phyloP scores from a whole-genome alignment of 2,329 filamentous ascomycete species.

The Epichloe gansuensis region DNA sequence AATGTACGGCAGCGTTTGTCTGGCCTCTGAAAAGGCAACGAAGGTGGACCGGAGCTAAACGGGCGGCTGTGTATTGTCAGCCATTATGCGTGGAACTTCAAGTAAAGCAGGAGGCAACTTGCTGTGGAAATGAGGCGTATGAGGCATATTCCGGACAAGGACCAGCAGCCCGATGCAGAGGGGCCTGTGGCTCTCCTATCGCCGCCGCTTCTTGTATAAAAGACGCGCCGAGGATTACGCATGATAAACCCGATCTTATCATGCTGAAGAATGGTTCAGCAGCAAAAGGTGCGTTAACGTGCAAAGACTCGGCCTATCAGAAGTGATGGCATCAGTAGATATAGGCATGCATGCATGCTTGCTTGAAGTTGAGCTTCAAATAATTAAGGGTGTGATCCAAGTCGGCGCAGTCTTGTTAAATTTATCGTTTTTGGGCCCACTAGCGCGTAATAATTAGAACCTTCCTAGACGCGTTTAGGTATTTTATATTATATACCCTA shows the following conservation, averaged over 20 bases:
- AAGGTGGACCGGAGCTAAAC: constrained; percentile 64
- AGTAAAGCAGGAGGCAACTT: constrained; percentile 8
- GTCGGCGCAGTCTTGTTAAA: too few species aligned
- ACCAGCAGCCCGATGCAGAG: constrained; percentile 13
- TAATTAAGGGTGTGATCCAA: too few species aligned
- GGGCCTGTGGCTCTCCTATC: background rate
- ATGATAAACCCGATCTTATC: background rate
- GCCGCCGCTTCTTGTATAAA: background rate
- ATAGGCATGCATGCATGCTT: too few species aligned
- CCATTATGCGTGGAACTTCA: background rate
- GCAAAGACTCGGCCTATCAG: background rate
- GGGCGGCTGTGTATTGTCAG: constrained; percentile 44
- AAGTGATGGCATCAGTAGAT: too few species aligned
- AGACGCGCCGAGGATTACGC: background rate
- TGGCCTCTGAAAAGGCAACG: constrained; percentile 77
- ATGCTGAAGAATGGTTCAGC: background rate
- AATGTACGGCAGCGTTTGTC: constrained; percentile 76
- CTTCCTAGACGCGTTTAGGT: too few species aligned
- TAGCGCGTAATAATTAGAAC: too few species aligned
- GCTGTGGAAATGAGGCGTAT: constrained; percentile 29
- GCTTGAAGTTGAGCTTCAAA: too few species aligned
- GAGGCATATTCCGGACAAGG: constrained; percentile 29
- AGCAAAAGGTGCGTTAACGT: background rate
- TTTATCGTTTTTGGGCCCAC: too few species aligned
- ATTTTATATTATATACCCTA: too few species aligned